Evolutionary conservation across 2,329 filamentous ascomycete species (phyloP).

Genomic region (Cladosporium halotolerans): DNA sequence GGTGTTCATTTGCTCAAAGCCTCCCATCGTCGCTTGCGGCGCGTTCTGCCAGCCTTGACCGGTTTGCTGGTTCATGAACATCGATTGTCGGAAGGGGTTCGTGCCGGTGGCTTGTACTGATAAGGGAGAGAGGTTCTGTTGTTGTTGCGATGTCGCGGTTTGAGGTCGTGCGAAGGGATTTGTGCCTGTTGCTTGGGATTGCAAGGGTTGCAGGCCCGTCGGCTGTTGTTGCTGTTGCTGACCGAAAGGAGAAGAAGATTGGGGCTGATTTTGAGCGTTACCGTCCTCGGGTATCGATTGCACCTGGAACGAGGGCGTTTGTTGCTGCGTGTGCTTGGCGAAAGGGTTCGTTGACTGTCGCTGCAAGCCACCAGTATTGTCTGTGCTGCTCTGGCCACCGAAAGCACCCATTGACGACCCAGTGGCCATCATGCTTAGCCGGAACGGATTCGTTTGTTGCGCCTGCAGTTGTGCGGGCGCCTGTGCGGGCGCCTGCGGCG

Average conservation of each 20-base stretch:
- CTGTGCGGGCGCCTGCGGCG: constrained; percentile 21
- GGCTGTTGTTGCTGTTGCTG: constrained; percentile 30
- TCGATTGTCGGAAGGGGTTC: constrained; percentile 89
- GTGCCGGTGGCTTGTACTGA: constrained; percentile 78
- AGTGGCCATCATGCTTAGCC: constrained; percentile 70
- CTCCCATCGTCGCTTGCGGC: constrained; percentile 71
- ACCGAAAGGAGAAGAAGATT: neutral
- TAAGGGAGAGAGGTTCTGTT: constrained; percentile 35
- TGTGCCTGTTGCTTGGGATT: constrained; percentile 59
- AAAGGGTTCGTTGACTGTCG: constrained; percentile 46
- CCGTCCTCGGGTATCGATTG: constrained; percentile 21
- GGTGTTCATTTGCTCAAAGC: constrained; percentile 70
- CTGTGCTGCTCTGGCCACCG: neutral
- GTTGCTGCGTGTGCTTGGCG: constrained; percentile 48
- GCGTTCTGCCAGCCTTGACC: constrained; percentile 79
- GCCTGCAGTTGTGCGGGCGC: constrained; percentile 38
- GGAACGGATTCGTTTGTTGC: constrained; percentile 83
- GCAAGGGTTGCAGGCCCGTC: constrained; percentile 34
- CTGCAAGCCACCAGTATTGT: constrained; percentile 18
- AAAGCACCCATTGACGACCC: constrained; percentile 13
- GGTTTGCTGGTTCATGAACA: constrained; percentile 82
- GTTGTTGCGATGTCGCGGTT: constrained; percentile 34
- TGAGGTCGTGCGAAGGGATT: constrained; percentile 62
- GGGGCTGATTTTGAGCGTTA: constrained; percentile 4
- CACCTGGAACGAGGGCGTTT: neutral